Evolutionary conservation across 176 grass and related monocot genomes (phyloP), one percentile per base, ranked within the genome.

Genomic region (Typha latifolia): DNA sequence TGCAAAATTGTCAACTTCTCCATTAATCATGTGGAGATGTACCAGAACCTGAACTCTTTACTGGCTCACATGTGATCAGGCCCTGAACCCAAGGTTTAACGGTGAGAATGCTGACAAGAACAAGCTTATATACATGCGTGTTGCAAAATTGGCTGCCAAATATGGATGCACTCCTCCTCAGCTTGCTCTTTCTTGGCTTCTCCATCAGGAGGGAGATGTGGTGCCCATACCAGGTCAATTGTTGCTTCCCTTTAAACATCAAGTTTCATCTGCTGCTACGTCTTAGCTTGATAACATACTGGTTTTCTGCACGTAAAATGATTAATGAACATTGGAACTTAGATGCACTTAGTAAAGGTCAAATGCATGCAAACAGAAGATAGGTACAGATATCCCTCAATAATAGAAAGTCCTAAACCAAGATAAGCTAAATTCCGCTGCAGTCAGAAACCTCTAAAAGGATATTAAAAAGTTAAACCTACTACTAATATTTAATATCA

Each of bases 181-280:
- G 20, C 63, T 76, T 23, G 73, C 73, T 18, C 51, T 76, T 12
- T 49, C 73, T 59, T 76, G 73, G 73, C 15, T 76, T 23, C 32
- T 67, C 19, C 73, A 76, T 37, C 73, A 67, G 47, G 73, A 49
- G 26, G 49, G 59, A 16, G 73, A 61, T n/a, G 73, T 76, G 19
- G 64, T 67, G 1, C 63, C 73, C 11, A 76, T 76, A 12, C 73
- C 73, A 18, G 73, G 73, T 75, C 63, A 73, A 37, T 18, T 53
- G 0, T 43, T 43, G 34, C 34, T 7, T 43, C 34, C 34, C 34
- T 43, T 43, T 43, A 9, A 43, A 43, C 34, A 43, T 9, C 34
- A 9, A 43, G 9, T 9, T 43, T 43, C 8, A 43, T 43, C 37
- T 43, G 37, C 37, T 10, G 37, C 37, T 43, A 43, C 1, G 37